Conservation (phyloP, 441 rosid species). For the Pelargonium australe region DNA sequence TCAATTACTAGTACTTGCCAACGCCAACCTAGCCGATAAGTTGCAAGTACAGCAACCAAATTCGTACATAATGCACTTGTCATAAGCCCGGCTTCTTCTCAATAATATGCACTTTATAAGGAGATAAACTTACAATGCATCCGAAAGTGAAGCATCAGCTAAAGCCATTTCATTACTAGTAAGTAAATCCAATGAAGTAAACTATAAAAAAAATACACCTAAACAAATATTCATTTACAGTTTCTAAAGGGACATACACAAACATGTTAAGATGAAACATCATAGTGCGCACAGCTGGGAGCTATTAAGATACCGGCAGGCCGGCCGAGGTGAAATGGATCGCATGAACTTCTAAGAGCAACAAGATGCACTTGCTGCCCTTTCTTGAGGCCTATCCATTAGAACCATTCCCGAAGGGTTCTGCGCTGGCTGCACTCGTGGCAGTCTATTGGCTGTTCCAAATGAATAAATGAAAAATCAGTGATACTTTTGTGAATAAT, state of each 20-base stretch:
- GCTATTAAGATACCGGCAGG: too few relatives aligned
- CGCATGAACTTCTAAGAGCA: slow-evolving; percentile 47
- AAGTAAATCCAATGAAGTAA: background rate
- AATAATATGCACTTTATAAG: too few relatives aligned
- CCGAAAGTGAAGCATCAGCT: too few relatives aligned
- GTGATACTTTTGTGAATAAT: background rate
- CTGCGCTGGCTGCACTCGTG: slow-evolving; percentile 76
- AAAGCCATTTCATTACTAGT: too few relatives aligned
- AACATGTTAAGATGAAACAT: background rate
- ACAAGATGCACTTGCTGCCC: slow-evolving; percentile 64
- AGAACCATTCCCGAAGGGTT: slow-evolving; percentile 90
- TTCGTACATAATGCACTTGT: too few relatives aligned
- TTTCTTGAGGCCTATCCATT: slow-evolving; percentile 67
- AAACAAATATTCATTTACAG: background rate
- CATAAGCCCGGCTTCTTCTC: too few relatives aligned
- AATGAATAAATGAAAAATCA: too few relatives aligned
- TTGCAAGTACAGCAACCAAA: too few relatives aligned
- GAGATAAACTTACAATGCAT: too few relatives aligned
- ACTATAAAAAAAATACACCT: background rate
- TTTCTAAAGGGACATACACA: background rate
- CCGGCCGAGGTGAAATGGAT: too few relatives aligned
- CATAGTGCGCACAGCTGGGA: slow-evolving; percentile 13
- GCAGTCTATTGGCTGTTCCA: slow-evolving; percentile 71
- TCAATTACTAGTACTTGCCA: too few relatives aligned
- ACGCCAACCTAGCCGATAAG: too few relatives aligned